Evolutionary conservation across 2,329 filamentous ascomycete species (phyloP), one percentile per base, ranked within the genome.

Genomic region (Botrytis sinoallii): DNA sequence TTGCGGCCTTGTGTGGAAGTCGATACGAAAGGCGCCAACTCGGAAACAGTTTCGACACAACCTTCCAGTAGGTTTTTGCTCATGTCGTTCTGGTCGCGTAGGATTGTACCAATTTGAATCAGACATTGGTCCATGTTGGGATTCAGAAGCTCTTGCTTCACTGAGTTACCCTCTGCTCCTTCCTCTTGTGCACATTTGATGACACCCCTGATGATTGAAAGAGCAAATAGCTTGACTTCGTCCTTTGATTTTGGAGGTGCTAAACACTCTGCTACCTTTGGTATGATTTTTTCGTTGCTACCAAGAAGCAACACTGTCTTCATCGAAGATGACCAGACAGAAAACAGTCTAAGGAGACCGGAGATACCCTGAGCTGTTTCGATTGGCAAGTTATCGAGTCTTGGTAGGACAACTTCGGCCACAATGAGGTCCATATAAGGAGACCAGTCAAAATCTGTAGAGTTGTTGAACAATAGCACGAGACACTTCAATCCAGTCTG

Each of bases 341-440:
- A 90, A 76, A 99, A 90, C 8, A 99, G 85, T 75, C 91, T 91
- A 75, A 98, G 87, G 59, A 94, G 88, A 25, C 91, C 93, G 4
- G 96, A 98, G 12, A 98, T 86, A 22, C 94, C 93, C 80, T 99
- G 95, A 0, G 94, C 92, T 61, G 93, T 97, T 83, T 99, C 96
- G 8, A 88, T 86, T 0, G 94, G 89, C 71, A 99, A 88, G 73
- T 92, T 93, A 3, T 91, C 88, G 29, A 98, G 85, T 76, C 94
- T 88, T 29, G 93, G 93, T 70, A 89, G 89, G 64, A 99, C 86
- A 40, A 97, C 84, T 79, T 97, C 91, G 42, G 88, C 84, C 71
- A 96, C 89, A 70, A 98, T 91, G 0, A 88, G 82, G 14, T 88
- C 86, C 55, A 93, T 87, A 81, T 95, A 97, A 1, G 86, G 84